Percentiles rank a stretch among this genome's conserved stretches.
These are phyloP conservation scores for Pichia sp. DNA, from an alignment of 1,139 yeast species.

Conservation along the genomic window DNA sequence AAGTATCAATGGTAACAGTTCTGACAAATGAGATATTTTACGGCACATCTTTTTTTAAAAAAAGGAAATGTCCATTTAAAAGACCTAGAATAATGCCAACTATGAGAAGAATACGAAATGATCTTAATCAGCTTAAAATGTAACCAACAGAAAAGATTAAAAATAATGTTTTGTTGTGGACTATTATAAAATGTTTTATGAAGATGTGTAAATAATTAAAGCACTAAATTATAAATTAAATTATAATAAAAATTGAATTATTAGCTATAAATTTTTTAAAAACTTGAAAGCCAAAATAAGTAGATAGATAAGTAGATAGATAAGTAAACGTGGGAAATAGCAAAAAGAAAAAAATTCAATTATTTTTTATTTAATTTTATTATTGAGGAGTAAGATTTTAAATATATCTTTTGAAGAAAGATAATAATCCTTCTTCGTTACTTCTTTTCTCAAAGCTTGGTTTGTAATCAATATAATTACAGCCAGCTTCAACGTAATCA, in stretches of 20 bases:
- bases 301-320: no score
- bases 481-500: constrained; percentile 35
- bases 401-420: constrained; percentile 23
- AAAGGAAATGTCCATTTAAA: background rate
- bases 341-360: no score
- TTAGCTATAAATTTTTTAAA: background rate
- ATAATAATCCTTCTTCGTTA: constrained; percentile 11
- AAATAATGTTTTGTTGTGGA: background rate
- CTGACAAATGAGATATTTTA: constrained; percentile 8
- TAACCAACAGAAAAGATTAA: background rate
- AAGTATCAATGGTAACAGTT: background rate
- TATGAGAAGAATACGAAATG: constrained; percentile 3
- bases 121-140: constrained; percentile 6
- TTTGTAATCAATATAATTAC: constrained; percentile 30
- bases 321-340: no score
- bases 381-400: constrained; percentile 13
- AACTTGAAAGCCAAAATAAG: no score
- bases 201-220: background rate
- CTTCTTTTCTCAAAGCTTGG: constrained; percentile 27
- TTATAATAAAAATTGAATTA: background rate
- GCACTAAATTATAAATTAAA: background rate
- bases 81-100: background rate
- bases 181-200: background rate
- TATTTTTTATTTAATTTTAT: background rate
- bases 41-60: constrained; percentile 5